Evolutionary conservation across 768 basidiomycete species (phyloP), one percentile per base, ranked within the genome.

Genomic region (Terana coerulea): DNA sequence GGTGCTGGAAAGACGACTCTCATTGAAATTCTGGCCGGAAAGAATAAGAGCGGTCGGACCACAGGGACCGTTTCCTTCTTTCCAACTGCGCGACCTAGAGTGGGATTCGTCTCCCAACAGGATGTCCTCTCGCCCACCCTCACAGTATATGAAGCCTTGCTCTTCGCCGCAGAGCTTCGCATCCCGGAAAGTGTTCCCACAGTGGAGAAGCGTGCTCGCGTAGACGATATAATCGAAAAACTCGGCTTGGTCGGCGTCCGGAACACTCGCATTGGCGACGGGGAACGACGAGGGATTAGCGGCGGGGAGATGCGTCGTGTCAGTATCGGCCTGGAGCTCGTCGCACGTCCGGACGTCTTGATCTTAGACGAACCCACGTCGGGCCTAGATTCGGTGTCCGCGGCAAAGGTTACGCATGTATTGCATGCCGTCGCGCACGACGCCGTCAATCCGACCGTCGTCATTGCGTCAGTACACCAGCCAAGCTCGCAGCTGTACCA

Each of bases 291-390:
- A 41, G 94, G 91, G 0, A 92, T 97, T 46, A 90, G 87, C 60
- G 94, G 94, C 10, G 94, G 94, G 9, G 93, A 97, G 67, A 89
- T 90, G 75, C 78, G 94, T 40, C 73, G 94, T 44, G 88, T 97
- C 5, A 91, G 86, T 52, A 95, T 97, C 53, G 94, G 92, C 5
- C 69, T 94, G 31, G 94, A 95, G 69, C 75, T 97, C 9, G 84
- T 95, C 42, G 86, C 90, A 0, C 76, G 78, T 34, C 94, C 94
- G 0, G 90, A 93, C 62, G 74, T 97, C 10, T 67, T 97, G 34
- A 81, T 95, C 25, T 74, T 93, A 28, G 94, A 97, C 60, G 94
- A 97, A 61, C 94, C 94, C 6, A 86, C 87, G 2, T 80, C 78
- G 30, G 80, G 81, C 65, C 73, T 97, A 53, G 94, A 97, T 65